phyloP scores from a whole-genome alignment of 768 basidiomycete species.

The Lactarius akahatsu region DNA sequence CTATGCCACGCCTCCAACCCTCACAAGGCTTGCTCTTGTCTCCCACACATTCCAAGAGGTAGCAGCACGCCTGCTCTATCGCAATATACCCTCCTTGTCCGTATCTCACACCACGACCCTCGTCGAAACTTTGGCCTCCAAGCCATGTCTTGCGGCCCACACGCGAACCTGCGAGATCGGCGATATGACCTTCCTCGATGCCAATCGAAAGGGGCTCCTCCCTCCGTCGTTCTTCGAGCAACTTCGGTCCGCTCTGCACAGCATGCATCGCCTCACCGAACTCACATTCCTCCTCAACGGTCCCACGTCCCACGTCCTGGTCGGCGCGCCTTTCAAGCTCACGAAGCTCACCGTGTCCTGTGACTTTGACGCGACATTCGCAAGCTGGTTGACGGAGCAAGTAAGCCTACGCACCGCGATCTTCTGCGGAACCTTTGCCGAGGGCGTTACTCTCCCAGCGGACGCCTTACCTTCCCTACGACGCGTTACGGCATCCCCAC shows the following conservation, averaged over 20 bases:
- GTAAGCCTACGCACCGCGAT: slow-evolving; percentile 28
- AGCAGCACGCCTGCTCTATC: slow-evolving; percentile 27
- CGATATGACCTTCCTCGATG: slow-evolving; percentile 17
- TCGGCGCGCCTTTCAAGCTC: slow-evolving; percentile 32
- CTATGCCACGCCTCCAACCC: slow-evolving; percentile 18
- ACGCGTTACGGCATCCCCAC: slow-evolving; percentile 33
- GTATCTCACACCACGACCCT: slow-evolving; percentile 18
- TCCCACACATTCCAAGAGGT: slow-evolving; percentile 20
- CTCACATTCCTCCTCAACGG: slow-evolving; percentile 34
- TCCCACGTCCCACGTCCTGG: slow-evolving; percentile 29
- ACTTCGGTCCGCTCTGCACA: slow-evolving; percentile 31
- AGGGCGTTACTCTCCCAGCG: slow-evolving; percentile 25
- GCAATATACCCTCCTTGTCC: slow-evolving; percentile 25
- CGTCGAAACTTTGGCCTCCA: slow-evolving; percentile 24
- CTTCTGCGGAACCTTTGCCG: slow-evolving; percentile 31
- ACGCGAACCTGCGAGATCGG: slow-evolving; percentile 27
- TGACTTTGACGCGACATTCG: slow-evolving; percentile 31
- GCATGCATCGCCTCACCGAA: slow-evolving; percentile 32
- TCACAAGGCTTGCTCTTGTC: slow-evolving; percentile 17
- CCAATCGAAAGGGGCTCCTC: slow-evolving; percentile 17
- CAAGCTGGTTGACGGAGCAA: slow-evolving; percentile 32
- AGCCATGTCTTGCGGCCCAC: slow-evolving; percentile 21
- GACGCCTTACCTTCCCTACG: slow-evolving; percentile 30
- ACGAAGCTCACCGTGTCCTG: slow-evolving; percentile 33
- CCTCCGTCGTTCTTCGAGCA: slow-evolving; percentile 23